phyloP scores from a whole-genome alignment of 2,329 filamentous ascomycete species.

The Achaetomium macrosporum region DNA sequence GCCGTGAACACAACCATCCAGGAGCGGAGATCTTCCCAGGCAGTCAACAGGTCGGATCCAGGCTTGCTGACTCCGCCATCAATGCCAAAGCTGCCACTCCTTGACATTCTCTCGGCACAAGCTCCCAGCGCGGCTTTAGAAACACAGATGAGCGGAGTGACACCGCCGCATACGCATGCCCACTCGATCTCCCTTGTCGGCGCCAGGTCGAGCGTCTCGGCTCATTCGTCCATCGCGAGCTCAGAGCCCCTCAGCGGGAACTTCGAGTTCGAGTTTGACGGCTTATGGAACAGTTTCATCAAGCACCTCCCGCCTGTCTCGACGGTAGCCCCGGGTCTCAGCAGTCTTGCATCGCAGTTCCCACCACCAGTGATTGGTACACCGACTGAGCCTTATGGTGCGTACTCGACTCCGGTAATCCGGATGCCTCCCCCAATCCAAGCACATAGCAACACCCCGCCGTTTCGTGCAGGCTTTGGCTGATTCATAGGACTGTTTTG shows the following conservation, averaged over 20 bases:
- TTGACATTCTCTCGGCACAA: slow-evolving; percentile 7
- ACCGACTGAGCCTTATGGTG: slow-evolving; percentile 17
- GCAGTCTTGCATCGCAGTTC: slow-evolving; percentile 17
- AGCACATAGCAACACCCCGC: slow-evolving; percentile 7
- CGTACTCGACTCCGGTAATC: slow-evolving; percentile 11
- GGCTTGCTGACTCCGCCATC: slow-evolving; percentile 17
- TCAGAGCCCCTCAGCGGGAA: slow-evolving; percentile 29
- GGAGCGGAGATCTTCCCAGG: slow-evolving; percentile 2
- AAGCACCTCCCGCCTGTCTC: slow-evolving; percentile 22
- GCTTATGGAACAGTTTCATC: slow-evolving; percentile 30
- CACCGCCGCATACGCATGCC: slow-evolving; percentile 3
- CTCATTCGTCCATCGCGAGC: slow-evolving; percentile 22
- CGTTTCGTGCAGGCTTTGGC: slow-evolving; percentile 19
- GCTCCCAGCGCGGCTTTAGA: neutral
- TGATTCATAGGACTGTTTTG: slow-evolving; percentile 8
- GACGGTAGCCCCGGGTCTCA: slow-evolving; percentile 12
- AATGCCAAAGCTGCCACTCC: slow-evolving; percentile 16
- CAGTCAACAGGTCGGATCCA: slow-evolving; percentile 7
- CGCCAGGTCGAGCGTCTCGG: slow-evolving; percentile 15
- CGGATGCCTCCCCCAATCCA: slow-evolving; percentile 9
- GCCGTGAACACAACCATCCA: slow-evolving; percentile 1
- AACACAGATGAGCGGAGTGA: slow-evolving; percentile 17
- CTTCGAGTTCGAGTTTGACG: slow-evolving; percentile 34
- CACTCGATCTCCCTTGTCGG: slow-evolving; percentile 8
- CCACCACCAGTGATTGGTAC: slow-evolving; percentile 12